Base-by-base conservation (phyloP, 106 monocot species). In the Allium fistulosum region DNA sequence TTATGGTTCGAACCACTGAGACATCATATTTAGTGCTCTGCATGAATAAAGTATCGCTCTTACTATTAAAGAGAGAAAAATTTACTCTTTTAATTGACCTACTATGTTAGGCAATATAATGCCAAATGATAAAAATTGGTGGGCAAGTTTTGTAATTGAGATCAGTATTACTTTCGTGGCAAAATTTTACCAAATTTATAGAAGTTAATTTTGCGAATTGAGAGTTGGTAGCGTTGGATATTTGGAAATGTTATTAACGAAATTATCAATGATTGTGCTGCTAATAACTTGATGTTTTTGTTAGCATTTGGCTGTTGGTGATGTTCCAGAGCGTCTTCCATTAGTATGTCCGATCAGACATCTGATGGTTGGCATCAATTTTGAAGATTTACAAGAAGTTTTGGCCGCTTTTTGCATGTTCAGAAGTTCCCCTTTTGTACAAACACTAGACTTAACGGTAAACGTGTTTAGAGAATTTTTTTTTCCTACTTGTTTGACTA, bases 321-420 rank as follows among this genome's bases (percentile, higher is more conserved):
- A 68, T 53, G 17, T 18, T 68, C 67, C 67, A 2, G 13, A 22
- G 10, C 27, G 2, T 49, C 67, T 68, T 53, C 67, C 51, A 8
- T 26, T 48, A 4, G 28, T 46, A 63, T 63, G 26, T 17, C 63
- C 22, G 9, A 13, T 63, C 27, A 37, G 12, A 49, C 4, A 69
- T 58, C 37, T 46, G 45, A 5, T 12, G 8, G 15, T 46, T 14
- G n/a, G 48, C 48, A 57, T 69, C 45, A 58, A 58, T 45, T 58
- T 69, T 69, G 57, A 58, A 47, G 57, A 46, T 46, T 9, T 58
- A 58, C 26, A 52, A 68, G 52, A 51, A 4, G 10, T 68, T 0
- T 22, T 53, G 5, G 67, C 22, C 0, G 67, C 52, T 51, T 11
- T 68, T 51, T 68, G 67, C 18, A 26, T 51, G 7, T 68, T 68